Evolutionary conservation across 2,329 filamentous ascomycete genomes (phyloP), one percentile per base, ranked within the genome.

Genomic region (Colletotrichum lindemuthianum): DNA sequence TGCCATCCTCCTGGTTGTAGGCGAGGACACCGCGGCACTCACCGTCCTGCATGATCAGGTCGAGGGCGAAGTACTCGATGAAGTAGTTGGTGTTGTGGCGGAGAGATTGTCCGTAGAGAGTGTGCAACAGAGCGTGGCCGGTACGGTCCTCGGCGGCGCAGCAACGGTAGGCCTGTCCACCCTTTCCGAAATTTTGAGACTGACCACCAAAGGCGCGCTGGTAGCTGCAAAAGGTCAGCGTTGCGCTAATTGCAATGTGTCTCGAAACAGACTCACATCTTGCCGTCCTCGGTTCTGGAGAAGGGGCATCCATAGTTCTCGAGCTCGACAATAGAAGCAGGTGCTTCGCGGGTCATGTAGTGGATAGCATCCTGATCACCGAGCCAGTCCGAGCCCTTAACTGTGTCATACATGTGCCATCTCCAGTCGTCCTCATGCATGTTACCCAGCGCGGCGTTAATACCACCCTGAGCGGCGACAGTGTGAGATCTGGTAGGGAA

Each of bases 71-170:
- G 86, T 94, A 98, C 82, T 98, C 96, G 79, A 99, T 97, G 83
- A 99, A 98, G 87, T 97, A 99, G 86, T 97, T 97, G 76, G 95
- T 97, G 86, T 97, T 97, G 87, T 98, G 93, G 76, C 92, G 87
- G 67, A 98, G 88, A 58, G 94, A 97, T 84, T 97, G 95, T 74
- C 96, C 96, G 82, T 98, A 99, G 70, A 99, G 92, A 33, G 96
- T 99, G 87, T 99, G 96, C 56, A 99, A 89, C 71, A 99, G 91
- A 74, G 96, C 96, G 82, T 99, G 96, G 69, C 96, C 96, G 68
- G 96, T 98, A 86, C 95, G 88, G 79, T 99, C 96, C 72, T 95
- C 96, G 66, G 94, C 96, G 79, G 94, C 95, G 79, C 93, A 96
- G 86, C 93, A 96, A 82, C 96, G 88, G 87, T 98, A 98, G 70